Percentiles rank a stretch among this genome's conserved stretches.
Conservation (phyloP, 2,329 filamentous ascomycete genomes). For the Esteya vermicola region DNA sequence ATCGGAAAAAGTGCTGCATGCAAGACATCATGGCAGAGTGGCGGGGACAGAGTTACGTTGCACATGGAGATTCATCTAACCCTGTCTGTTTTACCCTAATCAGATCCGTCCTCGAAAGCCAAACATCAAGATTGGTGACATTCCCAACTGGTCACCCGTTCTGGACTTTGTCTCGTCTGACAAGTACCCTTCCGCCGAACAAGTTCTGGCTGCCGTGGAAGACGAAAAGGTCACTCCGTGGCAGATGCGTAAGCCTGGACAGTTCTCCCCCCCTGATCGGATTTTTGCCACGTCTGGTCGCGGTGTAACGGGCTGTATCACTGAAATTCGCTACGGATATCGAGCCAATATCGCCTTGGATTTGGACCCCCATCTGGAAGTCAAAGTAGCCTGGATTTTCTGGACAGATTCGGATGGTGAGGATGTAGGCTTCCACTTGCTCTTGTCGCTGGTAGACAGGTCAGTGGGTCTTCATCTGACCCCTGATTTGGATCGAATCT, state of each 20-base stretch:
- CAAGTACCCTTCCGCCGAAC: slow-evolving; percentile 17
- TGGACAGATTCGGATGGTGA: slow-evolving; percentile 11
- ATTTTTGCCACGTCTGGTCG: slow-evolving; percentile 55
- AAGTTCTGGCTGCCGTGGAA: slow-evolving; percentile 8
- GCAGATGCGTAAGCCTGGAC: slow-evolving; percentile 24
- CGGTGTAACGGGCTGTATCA: slow-evolving; percentile 46
- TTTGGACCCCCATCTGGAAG: slow-evolving; percentile 32
- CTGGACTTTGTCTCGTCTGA: slow-evolving; percentile 39
- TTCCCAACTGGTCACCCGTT: slow-evolving; percentile 51
- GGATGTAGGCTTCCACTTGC: slow-evolving; percentile 22
- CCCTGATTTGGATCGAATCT: slow-evolving; percentile 29
- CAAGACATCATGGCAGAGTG: too few species aligned
- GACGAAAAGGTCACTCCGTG: slow-evolving; percentile 11
- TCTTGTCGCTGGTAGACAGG: slow-evolving; percentile 34
- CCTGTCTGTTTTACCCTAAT: not conserved
- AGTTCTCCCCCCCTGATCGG: slow-evolving; percentile 38
- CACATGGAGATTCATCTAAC: too few species aligned
- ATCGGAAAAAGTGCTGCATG: not conserved
- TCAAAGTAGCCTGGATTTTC: slow-evolving; percentile 41
- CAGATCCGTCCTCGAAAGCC: slow-evolving; percentile 36
- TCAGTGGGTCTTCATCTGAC: slow-evolving; percentile 34
- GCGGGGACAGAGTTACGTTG: too few species aligned
- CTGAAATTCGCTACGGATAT: slow-evolving; percentile 55
- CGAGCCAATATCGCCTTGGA: slow-evolving; percentile 52
- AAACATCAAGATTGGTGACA: slow-evolving; percentile 34